Percentiles rank a stretch among this genome's conserved stretches.
These are phyloP conservation scores for Iberis pinnata DNA, from an alignment of 345 rosid genomes.

Conservation along the genomic window DNA sequence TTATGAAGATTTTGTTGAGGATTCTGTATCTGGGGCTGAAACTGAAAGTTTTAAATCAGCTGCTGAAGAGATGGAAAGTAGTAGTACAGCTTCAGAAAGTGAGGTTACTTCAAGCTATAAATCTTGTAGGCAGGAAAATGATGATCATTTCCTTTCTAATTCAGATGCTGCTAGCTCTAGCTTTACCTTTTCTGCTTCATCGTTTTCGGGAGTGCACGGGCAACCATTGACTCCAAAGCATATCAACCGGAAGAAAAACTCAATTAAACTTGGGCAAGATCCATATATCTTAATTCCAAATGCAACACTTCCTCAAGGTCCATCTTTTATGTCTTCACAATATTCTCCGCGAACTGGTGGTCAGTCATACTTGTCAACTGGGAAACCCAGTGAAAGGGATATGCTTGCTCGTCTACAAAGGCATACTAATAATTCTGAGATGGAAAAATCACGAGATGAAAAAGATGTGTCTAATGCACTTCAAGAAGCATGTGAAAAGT, in stretches of 20 bases:
- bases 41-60: conserved; percentile 90
- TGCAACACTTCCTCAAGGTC: conserved; percentile 35
- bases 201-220: conserved; percentile 43
- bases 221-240: conserved; percentile 38
- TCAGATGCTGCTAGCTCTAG: conserved; percentile 41
- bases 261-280: conserved; percentile 35
- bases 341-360: conserved; percentile 41
- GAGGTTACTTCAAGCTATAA: conserved; percentile 54
- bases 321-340: conserved; percentile 36
- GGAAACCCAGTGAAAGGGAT: conserved; percentile 35
- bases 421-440: conserved; percentile 32
- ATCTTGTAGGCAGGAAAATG: conserved; percentile 42
- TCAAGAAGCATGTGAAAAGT: conserved; percentile 93
- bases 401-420: conserved; percentile 31
- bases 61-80: conserved; percentile 63
- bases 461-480: conserved; percentile 46
- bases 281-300: conserved; percentile 33
- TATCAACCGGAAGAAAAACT: conserved; percentile 44
- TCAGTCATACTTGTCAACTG: conserved; percentile 36
- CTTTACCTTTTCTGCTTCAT: conserved; percentile 66
- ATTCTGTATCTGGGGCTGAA: conserved; percentile 57
- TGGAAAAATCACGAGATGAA: conserved; percentile 35
- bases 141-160: conserved; percentile 31
- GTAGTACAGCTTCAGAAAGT: conserved; percentile 45
- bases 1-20: conserved; percentile 41